These are phyloP conservation scores for Sophora flavescens DNA, from an alignment of 306 rosid species.

Conservation along the genomic window DNA sequence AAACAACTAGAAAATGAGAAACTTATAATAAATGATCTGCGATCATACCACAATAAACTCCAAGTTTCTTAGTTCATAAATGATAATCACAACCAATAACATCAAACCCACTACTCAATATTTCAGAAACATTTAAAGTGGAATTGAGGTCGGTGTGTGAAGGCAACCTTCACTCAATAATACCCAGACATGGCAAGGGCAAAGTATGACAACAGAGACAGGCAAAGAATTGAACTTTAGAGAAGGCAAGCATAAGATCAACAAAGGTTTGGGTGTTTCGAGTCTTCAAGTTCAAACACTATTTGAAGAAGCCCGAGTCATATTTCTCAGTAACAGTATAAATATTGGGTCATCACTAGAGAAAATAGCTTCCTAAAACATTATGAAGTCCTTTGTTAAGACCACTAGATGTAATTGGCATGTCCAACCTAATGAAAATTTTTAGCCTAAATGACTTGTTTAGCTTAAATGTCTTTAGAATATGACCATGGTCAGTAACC, in stretches of 20 bases:
- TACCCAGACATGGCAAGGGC: conserved; percentile 4
- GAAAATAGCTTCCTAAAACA: not conserved
- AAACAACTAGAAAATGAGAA: conserved; percentile 6
- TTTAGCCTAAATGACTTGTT: not conserved
- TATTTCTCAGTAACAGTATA: not conserved
- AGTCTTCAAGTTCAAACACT: conserved; percentile 7
- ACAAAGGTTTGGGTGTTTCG: not conserved
- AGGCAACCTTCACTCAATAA: conserved; percentile 8
- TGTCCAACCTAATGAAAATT: not conserved
- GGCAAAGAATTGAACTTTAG: not conserved
- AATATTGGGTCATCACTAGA: not conserved
- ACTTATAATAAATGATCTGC: not conserved
- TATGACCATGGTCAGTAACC: too few relatives aligned
- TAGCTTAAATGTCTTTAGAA: too few relatives aligned
- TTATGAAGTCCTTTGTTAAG: not conserved
- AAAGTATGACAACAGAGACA: conserved; percentile 15
- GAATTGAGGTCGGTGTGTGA: conserved; percentile 13
- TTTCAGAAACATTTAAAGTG: not conserved
- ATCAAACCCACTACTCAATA: conserved; percentile 14
- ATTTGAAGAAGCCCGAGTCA: not conserved
- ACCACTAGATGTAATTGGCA: conserved; percentile 6
- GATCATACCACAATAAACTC: not conserved
- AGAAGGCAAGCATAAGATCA: conserved; percentile 1
- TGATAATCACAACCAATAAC: not conserved
- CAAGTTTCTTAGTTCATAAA: conserved; percentile 1